Conservation (phyloP, 208 protist species). For the Crithidia expoeki region DNA sequence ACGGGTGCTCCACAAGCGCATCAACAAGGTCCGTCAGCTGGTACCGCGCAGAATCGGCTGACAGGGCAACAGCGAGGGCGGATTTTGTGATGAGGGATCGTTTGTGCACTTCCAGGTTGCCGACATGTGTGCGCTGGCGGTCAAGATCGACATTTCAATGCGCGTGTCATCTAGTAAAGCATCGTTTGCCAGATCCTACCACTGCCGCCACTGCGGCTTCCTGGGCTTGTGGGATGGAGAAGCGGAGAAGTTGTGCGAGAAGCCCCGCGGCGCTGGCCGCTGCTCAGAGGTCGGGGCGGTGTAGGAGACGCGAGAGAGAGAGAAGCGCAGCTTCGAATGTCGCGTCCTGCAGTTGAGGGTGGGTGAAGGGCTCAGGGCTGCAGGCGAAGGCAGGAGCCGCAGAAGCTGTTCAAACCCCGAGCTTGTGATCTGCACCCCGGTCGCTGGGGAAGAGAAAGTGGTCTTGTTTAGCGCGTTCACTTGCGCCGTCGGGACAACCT, state of each 20-base stretch:
- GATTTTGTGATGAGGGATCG: background rate
- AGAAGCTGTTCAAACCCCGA: conserved; percentile 24
- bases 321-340: conserved; percentile 6
- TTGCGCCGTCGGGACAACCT: conserved; percentile 12
- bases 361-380: conserved; percentile 25
- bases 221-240: conserved; percentile 14
- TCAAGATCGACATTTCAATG: conserved; percentile 23
- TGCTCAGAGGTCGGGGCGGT: conserved; percentile 30
- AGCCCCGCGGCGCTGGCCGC: conserved; percentile 11
- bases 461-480: conserved; percentile 21
- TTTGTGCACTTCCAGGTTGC: conserved; percentile 1
- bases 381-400: conserved; percentile 30
- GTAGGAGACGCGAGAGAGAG: conserved; percentile 21
- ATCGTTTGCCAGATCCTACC: conserved; percentile 21
- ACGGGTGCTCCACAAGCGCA: conserved; percentile 35
- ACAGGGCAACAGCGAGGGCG: background rate
- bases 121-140: conserved; percentile 8
- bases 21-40: conserved; percentile 29
- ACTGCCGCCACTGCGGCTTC: conserved; percentile 34
- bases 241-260: conserved; percentile 19
- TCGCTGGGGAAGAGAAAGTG: background rate
- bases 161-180: conserved; percentile 25
- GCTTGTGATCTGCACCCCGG: conserved; percentile 10
- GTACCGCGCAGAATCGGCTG: background rate
- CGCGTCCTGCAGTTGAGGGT: conserved; percentile 8